A percentile compares a stretch with the other conserved stretches of the same genome.
Conservation (phyloP, 2,329 filamentous ascomycete genomes). For the Claviceps sp. region DNA sequence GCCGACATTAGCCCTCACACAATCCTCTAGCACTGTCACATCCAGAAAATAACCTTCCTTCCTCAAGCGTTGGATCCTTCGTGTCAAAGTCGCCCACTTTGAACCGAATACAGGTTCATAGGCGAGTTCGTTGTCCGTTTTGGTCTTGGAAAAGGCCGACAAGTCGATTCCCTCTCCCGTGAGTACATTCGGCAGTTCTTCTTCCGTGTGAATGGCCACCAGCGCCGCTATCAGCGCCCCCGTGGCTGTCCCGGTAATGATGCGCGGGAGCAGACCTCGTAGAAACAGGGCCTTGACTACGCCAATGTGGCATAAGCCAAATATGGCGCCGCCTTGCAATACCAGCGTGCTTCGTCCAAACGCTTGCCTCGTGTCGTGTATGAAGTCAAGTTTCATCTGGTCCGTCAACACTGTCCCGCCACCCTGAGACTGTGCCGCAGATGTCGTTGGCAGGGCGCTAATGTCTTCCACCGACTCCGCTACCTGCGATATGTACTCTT, state of each 20-base stretch:
- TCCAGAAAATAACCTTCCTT: slow-evolving; percentile 75
- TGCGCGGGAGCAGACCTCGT: slow-evolving; percentile 68
- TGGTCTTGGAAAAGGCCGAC: slow-evolving; percentile 51
- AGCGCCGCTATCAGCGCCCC: slow-evolving; percentile 82
- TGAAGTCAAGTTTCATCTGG: slow-evolving; percentile 70
- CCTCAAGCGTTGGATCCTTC: slow-evolving; percentile 56
- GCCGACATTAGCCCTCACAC: slow-evolving; percentile 72
- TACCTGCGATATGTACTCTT: slow-evolving; percentile 78
- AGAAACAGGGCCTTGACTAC: slow-evolving; percentile 80
- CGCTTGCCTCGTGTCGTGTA: slow-evolving; percentile 77
- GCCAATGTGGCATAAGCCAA: slow-evolving; percentile 79
- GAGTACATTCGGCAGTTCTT: slow-evolving; percentile 66
- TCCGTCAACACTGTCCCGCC: slow-evolving; percentile 39
- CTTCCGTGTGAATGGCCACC: slow-evolving; percentile 75
- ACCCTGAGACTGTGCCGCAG: slow-evolving; percentile 21
- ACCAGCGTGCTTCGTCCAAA: slow-evolving; percentile 80
- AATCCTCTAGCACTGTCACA: slow-evolving; percentile 67
- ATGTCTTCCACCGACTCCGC: slow-evolving; percentile 72
- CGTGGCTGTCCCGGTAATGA: slow-evolving; percentile 83
- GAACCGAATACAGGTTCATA: slow-evolving; percentile 26
- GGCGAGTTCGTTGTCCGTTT: slow-evolving; percentile 17
- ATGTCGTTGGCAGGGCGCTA: slow-evolving; percentile 47
- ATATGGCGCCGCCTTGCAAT: slow-evolving; percentile 80
- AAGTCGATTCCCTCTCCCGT: slow-evolving; percentile 72
- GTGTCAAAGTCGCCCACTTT: slow-evolving; percentile 45